phyloP scores from a whole-genome alignment of 2,329 filamentous ascomycete genomes.

The Penicillium sp. region DNA sequence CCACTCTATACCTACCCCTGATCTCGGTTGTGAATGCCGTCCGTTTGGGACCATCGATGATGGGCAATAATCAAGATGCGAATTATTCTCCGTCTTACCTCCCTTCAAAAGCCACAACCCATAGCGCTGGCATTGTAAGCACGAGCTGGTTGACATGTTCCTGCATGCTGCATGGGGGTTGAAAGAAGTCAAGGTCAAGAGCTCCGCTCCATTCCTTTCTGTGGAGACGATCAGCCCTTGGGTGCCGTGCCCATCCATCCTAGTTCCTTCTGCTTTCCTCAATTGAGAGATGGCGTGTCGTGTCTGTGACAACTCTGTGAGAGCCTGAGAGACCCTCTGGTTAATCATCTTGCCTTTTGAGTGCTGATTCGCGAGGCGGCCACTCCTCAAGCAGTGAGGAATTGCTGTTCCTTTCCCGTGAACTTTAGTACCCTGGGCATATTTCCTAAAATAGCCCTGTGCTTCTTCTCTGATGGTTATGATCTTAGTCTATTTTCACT shows the following conservation, averaged over 20 bases:
- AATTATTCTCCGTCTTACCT: conserved; percentile 16
- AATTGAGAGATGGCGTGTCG: conserved; percentile 24
- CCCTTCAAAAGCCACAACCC: background rate
- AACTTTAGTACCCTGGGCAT: conserved; percentile 8
- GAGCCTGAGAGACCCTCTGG: background rate
- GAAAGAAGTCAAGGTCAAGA: conserved; percentile 18
- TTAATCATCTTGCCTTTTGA: conserved; percentile 1
- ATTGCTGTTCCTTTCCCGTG: conserved; percentile 16
- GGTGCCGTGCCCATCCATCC: conserved; percentile 27
- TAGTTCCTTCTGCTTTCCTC: conserved; percentile 22
- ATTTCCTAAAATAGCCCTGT: conserved; percentile 25
- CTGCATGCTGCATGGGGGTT: conserved; percentile 18
- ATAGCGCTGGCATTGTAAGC: conserved; percentile 17
- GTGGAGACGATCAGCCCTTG: conserved; percentile 34
- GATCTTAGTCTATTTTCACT: conserved; percentile 6
- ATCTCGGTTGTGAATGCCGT: background rate
- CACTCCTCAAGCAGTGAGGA: background rate
- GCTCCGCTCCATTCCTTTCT: conserved; percentile 27
- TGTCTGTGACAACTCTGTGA: conserved; percentile 3
- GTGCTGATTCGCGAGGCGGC: background rate
- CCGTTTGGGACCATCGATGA: background rate
- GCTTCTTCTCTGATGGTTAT: conserved; percentile 20
- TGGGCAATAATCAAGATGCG: background rate
- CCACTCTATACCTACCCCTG: background rate
- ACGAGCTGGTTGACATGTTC: conserved; percentile 25